Evolutionary conservation across 306 rosid species (phyloP), one percentile per base, ranked within the genome.

Genomic region (Ormosia semicastrata): DNA sequence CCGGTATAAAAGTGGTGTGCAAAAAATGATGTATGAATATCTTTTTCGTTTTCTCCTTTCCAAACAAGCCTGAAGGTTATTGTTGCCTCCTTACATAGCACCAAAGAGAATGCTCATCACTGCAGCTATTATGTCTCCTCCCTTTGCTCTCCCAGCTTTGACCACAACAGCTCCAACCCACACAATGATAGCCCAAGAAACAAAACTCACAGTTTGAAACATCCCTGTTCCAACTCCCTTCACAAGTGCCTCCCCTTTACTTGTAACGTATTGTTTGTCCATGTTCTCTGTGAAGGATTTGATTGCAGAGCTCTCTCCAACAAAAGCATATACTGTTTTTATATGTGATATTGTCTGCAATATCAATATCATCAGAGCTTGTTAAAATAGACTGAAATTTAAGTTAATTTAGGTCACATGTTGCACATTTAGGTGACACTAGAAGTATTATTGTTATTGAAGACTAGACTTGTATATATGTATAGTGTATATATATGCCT

Each of bases 21-120:
- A 46, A 46, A 46, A 46, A 46, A 3, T 46, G 1, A 5, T 46
- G 52, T 46, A 1, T 46, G 52, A 46, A 2, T 24, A 24, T 24
- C 24, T 24, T 24, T 24, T 24, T 24, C 24, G 24, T 29, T 7
- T 43, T 40, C 39, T 54, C 46, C 59, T 7, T 46, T 66, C 15
- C 34, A 6, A 36, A 66, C 29, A 14, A 77, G 39, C 71, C 17
- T 62, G 40, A 46, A 33, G 68, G 47, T 57, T 11, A 29, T 41
- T 46, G 13, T 47, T 36, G 7, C 36, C 81, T 83, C 18, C 95
- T 85, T 88, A 91, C 97, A 94, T 94, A 6, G 97, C 95, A 54
- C 98, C 98, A 78, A 92, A 94, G 64, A 94, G 97, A 87, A 94
- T 92, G 90, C 98, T 88, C 94, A 94, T 91, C 32, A 94, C 91